Conservation (phyloP, 495 filamentous ascomycete genomes). For the Penicillium maclennaniae region DNA sequence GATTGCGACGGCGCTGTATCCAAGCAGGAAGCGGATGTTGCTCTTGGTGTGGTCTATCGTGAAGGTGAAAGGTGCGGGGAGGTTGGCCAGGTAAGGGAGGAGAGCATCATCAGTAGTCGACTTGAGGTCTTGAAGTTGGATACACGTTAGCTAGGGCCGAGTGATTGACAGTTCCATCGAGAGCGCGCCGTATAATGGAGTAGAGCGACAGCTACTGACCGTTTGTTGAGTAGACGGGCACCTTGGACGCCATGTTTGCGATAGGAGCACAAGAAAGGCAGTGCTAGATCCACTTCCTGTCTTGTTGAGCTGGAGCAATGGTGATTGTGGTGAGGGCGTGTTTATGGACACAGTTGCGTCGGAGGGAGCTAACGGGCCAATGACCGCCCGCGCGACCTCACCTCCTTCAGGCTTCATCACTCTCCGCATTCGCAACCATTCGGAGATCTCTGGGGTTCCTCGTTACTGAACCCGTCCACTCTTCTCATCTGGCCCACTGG, state of each 20-base stretch:
- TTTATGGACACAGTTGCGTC: slow-evolving; percentile 39
- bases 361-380: slow-evolving; percentile 38
- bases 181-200: slow-evolving; percentile 9
- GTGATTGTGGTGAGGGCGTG: slow-evolving; percentile 8
- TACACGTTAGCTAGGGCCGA: background rate
- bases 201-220: slow-evolving; percentile 32
- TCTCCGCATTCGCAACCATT: slow-evolving; percentile 7
- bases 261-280: slow-evolving; percentile 6
- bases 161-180: background rate
- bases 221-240: slow-evolving; percentile 47
- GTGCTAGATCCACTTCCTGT: background rate
- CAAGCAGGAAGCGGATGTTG: slow-evolving; percentile 77
- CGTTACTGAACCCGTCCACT: background rate
- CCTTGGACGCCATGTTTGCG: slow-evolving; percentile 35
- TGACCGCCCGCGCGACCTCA: slow-evolving; percentile 20
- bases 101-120: slow-evolving; percentile 94
- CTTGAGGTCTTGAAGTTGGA: slow-evolving; percentile 69
- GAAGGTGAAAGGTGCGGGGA: slow-evolving; percentile 61
- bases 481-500: slow-evolving; percentile 36
- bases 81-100: slow-evolving; percentile 81
- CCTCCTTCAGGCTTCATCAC: slow-evolving; percentile 18
- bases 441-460: background rate
- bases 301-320: background rate
- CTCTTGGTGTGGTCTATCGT: slow-evolving; percentile 72
- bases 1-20: slow-evolving; percentile 77